Base-by-base conservation (phyloP, 257 asterid species). In the Primulina huaijiensis region DNA sequence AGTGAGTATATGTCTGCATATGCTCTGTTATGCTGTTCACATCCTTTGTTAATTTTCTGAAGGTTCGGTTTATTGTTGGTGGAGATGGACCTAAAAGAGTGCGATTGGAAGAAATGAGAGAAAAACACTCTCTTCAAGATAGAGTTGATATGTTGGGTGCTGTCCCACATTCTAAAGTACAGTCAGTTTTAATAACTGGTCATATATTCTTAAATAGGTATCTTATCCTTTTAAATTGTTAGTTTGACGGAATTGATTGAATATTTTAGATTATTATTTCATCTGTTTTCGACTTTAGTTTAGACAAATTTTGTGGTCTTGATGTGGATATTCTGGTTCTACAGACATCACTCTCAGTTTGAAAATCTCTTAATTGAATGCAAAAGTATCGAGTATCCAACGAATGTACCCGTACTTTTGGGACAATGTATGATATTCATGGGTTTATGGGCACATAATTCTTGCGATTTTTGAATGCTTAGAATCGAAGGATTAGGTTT, bases 11-110 rank as follows among this genome's bases (percentile, higher is more conserved):
- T 50, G 35, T 16, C 35, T 75, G 60, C 77, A 38, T 40, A 16
- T 53, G 60, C 25, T 23, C 25, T 30, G 38, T 74, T 50, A 52
- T 61, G 43, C 59, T 68, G 25, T 43, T 65, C 53, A 55, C 64
- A 17, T 65, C 58, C 63, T 59, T 65, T 52, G 68, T 31, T 70
- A 74, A 67, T 67, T 70, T 69, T 65, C 25, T 73, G 55, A 75
- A 90, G 99, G 97, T 94, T 76, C 90, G 95, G 72, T 94, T 94
- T 79, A 72, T 94, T 78, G 77, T 94, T 72, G 99, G 99, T 75
- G 99, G 99, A 40, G 97, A 93, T 78, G 99, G 99, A 70, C 97
- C 99, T 70, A 94, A 91, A 85, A 85, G 97, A 82, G 99, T 94
- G 74, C 86, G 95, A 38, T 69, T 94, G 76, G 99, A 94, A 78